Conservation (phyloP, 495 filamentous ascomycete species). For the Xylaria palmicola region DNA sequence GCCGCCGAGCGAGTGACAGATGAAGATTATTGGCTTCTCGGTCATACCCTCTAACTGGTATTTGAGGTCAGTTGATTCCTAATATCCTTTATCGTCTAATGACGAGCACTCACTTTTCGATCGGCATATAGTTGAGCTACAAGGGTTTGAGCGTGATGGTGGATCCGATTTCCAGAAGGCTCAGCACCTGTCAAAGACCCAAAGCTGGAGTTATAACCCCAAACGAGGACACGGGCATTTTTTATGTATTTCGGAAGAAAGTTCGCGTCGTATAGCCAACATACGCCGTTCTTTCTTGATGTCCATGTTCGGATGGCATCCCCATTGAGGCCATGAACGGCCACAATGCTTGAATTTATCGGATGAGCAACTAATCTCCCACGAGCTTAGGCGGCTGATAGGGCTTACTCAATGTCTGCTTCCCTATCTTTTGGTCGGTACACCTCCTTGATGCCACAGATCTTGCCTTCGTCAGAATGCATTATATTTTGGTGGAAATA, state of each 20-base stretch:
- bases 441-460: neutral
- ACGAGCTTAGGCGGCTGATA: neutral
- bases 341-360: neutral
- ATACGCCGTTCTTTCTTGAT: neutral
- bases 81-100: neutral
- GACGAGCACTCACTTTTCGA: neutral
- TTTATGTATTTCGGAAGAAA: slow-evolving; percentile 1
- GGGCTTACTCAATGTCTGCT: slow-evolving; percentile 1
- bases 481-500: neutral
- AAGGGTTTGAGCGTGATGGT: neutral
- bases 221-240: neutral
- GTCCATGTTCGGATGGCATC: neutral
- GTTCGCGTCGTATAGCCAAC: neutral
- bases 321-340: neutral
- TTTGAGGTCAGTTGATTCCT: neutral
- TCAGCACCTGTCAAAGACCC: neutral
- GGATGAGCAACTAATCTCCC: neutral
- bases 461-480: neutral
- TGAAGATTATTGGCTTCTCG: neutral
- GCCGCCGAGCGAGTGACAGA: neutral
- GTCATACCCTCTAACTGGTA: neutral
- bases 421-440: neutral
- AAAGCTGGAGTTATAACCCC: neutral
- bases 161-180: neutral
- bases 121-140: neutral